Conservation (phyloP, 495 filamentous ascomycete genomes). For the Oidiodendron maius region DNA sequence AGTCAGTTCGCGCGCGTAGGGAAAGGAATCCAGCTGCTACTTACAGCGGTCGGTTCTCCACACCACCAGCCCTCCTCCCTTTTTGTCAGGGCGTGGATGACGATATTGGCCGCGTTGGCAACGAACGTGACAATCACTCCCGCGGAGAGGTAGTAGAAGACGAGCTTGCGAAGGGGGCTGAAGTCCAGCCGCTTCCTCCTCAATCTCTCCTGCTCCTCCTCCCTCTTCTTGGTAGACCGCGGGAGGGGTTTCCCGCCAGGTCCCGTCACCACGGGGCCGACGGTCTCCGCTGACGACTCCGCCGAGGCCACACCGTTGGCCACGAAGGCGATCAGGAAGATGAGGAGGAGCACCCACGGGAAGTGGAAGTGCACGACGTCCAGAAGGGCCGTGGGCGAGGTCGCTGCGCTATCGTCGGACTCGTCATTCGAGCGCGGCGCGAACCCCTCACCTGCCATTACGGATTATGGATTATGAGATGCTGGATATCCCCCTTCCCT, state of each 20-base stretch:
- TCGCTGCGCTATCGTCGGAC: conserved; percentile 2
- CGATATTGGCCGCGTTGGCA: conserved; percentile 66
- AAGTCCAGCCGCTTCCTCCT: conserved; percentile 27
- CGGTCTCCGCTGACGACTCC: conserved; percentile 31
- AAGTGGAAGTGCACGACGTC: conserved; percentile 48
- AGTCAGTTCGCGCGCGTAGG: neutral
- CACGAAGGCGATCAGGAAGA: conserved; percentile 63
- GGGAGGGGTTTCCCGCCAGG: conserved; percentile 82
- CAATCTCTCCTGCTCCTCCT: conserved; percentile 33
- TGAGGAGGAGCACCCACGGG: conserved; percentile 59
- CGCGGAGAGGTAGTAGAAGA: conserved; percentile 71
- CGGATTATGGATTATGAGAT: conserved; percentile 1
- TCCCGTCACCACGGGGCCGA: conserved; percentile 39
- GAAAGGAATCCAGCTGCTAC: conserved; percentile 26
- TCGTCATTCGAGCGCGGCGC: conserved; percentile 15
- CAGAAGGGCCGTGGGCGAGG: neutral
- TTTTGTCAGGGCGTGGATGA: conserved; percentile 64
- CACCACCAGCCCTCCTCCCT: conserved; percentile 82
- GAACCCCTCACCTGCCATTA: conserved; percentile 18
- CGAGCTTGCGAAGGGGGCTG: conserved; percentile 32
- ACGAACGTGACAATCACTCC: conserved; percentile 65
- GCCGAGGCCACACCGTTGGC: conserved; percentile 52
- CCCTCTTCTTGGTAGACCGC: conserved; percentile 40
- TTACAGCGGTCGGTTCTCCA: conserved; percentile 75
- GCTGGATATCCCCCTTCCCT: conserved; percentile 13